Evolutionary conservation across 352 stramenopile species (phyloP).

Genomic region (Phytopythium sindhum): DNA sequence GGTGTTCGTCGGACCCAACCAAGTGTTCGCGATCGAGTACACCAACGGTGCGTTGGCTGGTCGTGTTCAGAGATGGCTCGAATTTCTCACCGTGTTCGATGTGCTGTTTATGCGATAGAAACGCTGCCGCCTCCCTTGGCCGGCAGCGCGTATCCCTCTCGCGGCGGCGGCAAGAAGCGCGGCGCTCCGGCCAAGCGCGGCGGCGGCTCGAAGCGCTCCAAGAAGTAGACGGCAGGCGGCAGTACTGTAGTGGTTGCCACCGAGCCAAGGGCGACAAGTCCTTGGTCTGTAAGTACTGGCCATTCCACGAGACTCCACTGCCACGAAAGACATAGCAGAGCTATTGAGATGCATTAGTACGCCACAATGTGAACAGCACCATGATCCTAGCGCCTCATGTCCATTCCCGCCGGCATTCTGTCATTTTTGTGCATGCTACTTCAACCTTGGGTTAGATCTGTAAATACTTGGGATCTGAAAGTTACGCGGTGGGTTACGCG

Average conservation of each 20-base stretch:
- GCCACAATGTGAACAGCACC: background rate
- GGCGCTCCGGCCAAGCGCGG: conserved; percentile 10
- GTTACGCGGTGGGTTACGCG: background rate
- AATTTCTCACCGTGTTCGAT: background rate
- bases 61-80: conserved; percentile 1
- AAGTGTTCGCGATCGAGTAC: conserved; percentile 76
- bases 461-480: background rate
- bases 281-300: background rate
- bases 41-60: conserved; percentile 43
- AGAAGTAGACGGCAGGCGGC: conserved; percentile 18
- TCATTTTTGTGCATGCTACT: background rate
- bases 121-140: conserved; percentile 43
- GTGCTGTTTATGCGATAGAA: conserved; percentile 19
- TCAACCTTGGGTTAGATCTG: conserved; percentile 8
- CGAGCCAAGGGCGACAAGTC: background rate
- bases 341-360: background rate
- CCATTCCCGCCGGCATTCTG: no score
- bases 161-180: conserved; percentile 18
- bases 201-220: conserved; percentile 27
- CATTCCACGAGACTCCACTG: background rate
- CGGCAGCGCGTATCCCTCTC: conserved; percentile 10
- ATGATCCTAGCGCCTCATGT: background rate
- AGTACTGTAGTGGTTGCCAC: background rate
- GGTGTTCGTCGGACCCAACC: conserved; percentile 61
- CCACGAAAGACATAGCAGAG: background rate